Conservation (phyloP, 345 rosid genomes). For the Cardamine chenopodiifolia region DNA sequence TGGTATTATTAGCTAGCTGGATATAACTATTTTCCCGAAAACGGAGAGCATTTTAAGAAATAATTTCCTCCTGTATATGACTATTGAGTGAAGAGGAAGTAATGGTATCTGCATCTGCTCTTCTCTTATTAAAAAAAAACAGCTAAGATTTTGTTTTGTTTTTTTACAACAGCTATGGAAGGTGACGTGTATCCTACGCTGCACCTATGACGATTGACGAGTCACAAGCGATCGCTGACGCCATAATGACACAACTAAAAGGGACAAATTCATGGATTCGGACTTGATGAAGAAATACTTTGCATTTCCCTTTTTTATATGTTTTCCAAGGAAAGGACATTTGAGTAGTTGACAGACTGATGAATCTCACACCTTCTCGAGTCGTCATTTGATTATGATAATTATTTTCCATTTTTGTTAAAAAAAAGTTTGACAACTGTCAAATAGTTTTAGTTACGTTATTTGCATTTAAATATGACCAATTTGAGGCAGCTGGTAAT, state of each 20-base stretch:
- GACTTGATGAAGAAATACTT: background rate
- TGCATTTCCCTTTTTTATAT: background rate
- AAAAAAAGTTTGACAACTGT: background rate
- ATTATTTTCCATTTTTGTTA: background rate
- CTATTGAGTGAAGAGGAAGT: background rate
- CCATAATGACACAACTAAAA: constrained; percentile 20
- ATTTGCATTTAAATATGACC: background rate
- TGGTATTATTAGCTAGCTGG: too few relatives aligned
- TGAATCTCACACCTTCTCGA: constrained; percentile 16
- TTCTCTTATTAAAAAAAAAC: background rate
- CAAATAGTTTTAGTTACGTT: background rate
- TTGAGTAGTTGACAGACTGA: background rate
- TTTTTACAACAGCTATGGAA: constrained; percentile 21
- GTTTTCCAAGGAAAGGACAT: constrained; percentile 7
- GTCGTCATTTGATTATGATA: background rate
- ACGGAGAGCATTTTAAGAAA: too few relatives aligned
- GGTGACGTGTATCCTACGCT: constrained; percentile 45
- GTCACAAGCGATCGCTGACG: constrained; percentile 33
- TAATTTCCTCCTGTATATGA: background rate
- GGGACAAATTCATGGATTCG: constrained; percentile 1
- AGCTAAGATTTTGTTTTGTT: constrained; percentile 22
- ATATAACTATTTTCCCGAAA: too few relatives aligned
- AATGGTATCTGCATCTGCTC: background rate
- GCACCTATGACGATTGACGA: constrained; percentile 38
- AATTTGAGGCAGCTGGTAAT: background rate